Evolutionary conservation across 1,284 basidiomycete genomes (phyloP), one percentile per base, ranked within the genome.

Genomic region (Trametes pubescens): DNA sequence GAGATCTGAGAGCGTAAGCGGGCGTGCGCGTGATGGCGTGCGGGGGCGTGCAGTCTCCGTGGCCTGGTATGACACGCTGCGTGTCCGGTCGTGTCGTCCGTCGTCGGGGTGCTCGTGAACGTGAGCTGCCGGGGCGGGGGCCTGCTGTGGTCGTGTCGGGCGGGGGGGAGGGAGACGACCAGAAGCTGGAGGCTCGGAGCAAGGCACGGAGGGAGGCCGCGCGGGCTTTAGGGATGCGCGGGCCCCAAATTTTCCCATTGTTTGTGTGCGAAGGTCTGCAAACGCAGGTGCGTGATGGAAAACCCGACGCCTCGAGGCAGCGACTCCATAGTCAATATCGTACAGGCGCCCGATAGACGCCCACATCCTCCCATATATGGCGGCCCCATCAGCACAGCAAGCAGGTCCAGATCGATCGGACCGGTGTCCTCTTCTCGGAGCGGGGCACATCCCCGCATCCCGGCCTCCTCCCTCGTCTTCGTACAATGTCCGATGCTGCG

Each of bases 221-320:
- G 47, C 35, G 59, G 22, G 54, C 62, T 66, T 65, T 60, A 61
- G 57, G 37, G 53, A 29, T 38, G 51, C 32, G 48, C 43, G 11
- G 61, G 44, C 51, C 52, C 58, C 63, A 66, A 65, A 66, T 65
- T 69, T 69, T 69, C 65, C 40, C 65, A 65, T 69, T 69, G 67
- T 69, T 69, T 69, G 67, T 66, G 53, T 61, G 55, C 65, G 62
- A 62, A 53, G 62, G 61, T 46, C 57, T 60, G 62, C 67, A 68
- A 68, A 68, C 56, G 56, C 61, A 64, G 52, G 18, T 55, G 43
- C 57, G 55, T 63, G 61, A 59, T 63, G 64, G 64, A 56, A 51
- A 55, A 59, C 44, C 58, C 57, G 48, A 52, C 60, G 64, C 61
- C 67, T 64, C 67, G 65, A 66, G 67, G 67, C 67, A 24, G 55